phyloP scores from a whole-genome alignment of 768 basidiomycete genomes.

The Rhodosporidiobolus sp. region DNA sequence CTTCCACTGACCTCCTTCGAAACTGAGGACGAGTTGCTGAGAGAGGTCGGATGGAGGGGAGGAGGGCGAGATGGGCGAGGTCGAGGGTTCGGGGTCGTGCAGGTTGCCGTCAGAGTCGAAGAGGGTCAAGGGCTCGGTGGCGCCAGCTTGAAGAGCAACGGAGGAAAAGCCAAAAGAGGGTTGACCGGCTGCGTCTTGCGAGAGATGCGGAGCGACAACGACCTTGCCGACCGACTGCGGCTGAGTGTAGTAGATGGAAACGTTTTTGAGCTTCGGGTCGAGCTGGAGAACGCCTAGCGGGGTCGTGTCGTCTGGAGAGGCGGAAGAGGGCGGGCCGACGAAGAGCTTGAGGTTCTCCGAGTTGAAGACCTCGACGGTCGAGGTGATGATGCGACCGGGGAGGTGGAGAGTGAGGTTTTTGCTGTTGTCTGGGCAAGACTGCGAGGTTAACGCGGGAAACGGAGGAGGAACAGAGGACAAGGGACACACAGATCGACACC shows the following conservation, averaged over 20 bases:
- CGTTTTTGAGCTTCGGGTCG: slow-evolving; percentile 15
- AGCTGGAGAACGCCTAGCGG: slow-evolving; percentile 26
- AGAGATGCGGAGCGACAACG: slow-evolving; percentile 3
- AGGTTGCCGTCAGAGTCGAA: slow-evolving; percentile 1
- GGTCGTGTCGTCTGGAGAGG: not conserved
- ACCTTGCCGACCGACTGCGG: not conserved
- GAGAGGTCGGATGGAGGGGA: not conserved
- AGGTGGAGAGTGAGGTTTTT: slow-evolving; percentile 21
- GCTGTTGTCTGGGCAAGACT: slow-evolving; percentile 8
- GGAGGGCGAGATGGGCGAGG: not conserved
- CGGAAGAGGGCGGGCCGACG: not conserved
- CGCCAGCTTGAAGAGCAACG: not conserved
- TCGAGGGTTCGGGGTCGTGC: not conserved
- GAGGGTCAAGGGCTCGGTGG: not conserved
- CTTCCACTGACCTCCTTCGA: not conserved
- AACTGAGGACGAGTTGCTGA: not conserved
- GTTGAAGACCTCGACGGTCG: slow-evolving; percentile 25
- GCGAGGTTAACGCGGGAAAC: not conserved
- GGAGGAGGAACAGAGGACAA: not conserved
- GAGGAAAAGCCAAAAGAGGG: slow-evolving; percentile 6
- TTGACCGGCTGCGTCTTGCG: not conserved
- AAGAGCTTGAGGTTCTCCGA: not conserved
- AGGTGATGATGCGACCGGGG: slow-evolving; percentile 14
- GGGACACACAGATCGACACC: slow-evolving; percentile 24
- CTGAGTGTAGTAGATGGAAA: not conserved